Conservation (phyloP, 345 rosid species). For the Viola odorata region DNA sequence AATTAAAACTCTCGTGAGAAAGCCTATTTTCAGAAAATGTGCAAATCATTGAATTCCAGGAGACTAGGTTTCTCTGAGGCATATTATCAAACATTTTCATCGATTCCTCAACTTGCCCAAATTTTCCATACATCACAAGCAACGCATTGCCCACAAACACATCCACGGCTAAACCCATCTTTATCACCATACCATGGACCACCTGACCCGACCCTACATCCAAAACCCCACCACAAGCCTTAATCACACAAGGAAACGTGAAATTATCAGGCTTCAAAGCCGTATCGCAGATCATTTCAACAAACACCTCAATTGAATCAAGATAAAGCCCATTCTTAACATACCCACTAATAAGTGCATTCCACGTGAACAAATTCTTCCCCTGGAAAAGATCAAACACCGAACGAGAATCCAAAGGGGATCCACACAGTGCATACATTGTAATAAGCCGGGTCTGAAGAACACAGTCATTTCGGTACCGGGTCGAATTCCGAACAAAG, state of each 20-base stretch:
- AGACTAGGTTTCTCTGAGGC: conserved; percentile 49
- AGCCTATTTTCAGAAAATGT: conserved; percentile 45
- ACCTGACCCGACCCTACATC: conserved; percentile 36
- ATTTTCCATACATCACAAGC: conserved; percentile 51
- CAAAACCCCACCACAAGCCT: conserved; percentile 51
- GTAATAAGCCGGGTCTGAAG: conserved; percentile 49
- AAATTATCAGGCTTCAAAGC: conserved; percentile 49
- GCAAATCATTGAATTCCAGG: conserved; percentile 60
- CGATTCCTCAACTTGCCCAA: conserved; percentile 37
- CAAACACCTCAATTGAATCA: conserved; percentile 41
- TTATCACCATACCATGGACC: conserved; percentile 54
- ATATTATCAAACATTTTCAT: conserved; percentile 37
- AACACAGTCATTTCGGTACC: conserved; percentile 38
- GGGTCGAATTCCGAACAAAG: conserved; percentile 35
- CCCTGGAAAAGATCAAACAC: conserved; percentile 35
- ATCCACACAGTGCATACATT: conserved; percentile 56
- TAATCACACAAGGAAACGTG: conserved; percentile 63
- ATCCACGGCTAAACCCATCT: conserved; percentile 42
- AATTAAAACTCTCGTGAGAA: conserved; percentile 29
- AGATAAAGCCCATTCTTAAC: conserved; percentile 48
- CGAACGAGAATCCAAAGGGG: conserved; percentile 38
- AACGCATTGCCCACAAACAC: conserved; percentile 59
- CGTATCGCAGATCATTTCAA: conserved; percentile 33
- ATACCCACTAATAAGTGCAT: conserved; percentile 57
- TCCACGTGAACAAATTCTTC: conserved; percentile 64